Percentiles rank a stretch among this genome's conserved stretches.
Evolutionary conservation across 176 grass and related monocot species (phyloP).

Genomic region (Oryza nivara): DNA sequence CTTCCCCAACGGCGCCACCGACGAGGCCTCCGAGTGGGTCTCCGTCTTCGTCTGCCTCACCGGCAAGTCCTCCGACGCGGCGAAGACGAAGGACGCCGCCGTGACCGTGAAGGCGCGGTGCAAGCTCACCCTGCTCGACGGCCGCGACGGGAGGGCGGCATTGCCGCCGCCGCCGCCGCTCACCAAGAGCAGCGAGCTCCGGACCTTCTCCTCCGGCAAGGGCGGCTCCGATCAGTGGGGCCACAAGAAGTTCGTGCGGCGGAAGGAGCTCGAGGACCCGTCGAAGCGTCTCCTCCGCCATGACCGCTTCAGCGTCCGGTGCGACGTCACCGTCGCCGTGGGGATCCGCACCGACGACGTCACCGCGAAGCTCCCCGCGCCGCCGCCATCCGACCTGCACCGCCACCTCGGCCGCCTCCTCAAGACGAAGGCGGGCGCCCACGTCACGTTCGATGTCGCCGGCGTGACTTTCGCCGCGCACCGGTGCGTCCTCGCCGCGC

Average conservation of each 20-base stretch:
- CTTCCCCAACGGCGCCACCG: slow-evolving; percentile 7
- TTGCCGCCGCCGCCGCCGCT: neutral
- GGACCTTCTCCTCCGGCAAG: slow-evolving; percentile 28
- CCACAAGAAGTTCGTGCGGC: neutral
- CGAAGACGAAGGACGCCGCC: no score
- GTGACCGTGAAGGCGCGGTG: neutral
- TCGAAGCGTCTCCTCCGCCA: neutral
- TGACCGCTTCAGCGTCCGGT: neutral
- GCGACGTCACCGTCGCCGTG: neutral
- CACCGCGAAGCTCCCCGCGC: neutral
- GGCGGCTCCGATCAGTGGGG: neutral
- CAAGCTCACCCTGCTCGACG: neutral
- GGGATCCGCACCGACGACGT: neutral
- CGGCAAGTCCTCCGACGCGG: neutral
- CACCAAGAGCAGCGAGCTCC: neutral
- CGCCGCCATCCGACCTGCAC: neutral
- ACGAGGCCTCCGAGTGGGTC: no score
- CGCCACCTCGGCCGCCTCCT: slow-evolving; percentile 15
- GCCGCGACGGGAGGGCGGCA: neutral
- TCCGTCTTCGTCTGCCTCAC: neutral
- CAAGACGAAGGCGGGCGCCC: neutral
- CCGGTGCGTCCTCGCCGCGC: slow-evolving; percentile 30
- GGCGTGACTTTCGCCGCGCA: no score
- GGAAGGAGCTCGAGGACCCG: slow-evolving; percentile 17
- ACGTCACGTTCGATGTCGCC: slow-evolving; percentile 11